Base-by-base conservation (phyloP, 2,329 filamentous ascomycete genomes). In the Pseudogymnoascus verrucosus region DNA sequence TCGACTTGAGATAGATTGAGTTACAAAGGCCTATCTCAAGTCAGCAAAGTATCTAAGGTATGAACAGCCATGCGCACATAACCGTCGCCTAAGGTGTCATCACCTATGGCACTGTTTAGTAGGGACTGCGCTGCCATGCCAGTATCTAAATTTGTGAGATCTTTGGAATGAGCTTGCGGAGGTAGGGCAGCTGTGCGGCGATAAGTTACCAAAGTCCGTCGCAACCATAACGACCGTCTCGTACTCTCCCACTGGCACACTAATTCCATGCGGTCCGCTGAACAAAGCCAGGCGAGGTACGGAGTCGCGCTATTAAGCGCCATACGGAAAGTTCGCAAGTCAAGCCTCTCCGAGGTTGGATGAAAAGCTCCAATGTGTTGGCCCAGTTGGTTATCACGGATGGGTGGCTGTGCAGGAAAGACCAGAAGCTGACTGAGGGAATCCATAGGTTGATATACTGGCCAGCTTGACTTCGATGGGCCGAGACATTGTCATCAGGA, bases 371-470 rank as follows among this genome's bases (percentile, higher is more conserved):
- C 19, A 62, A 31, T 14, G 60, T 44, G 37, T 62, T 12, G n/a
- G 12, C 28, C 60, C 36, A 62, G 37, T 10, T 42, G 12, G 31
- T 44, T 31, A 60, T 26, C 6, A 60, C 26, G 16, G 47, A 62
- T 10, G 36, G 60, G 23, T 62, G 60, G 31, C 31, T 62, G 23
- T 62, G 60, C 23, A 60, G 21, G 42, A 65, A 66, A 23, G 21
- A 23, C 21, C 21, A 23, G 21, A 23, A 23, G 21, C 21, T 23
- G 21, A 23, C 21, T 23, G 54, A 67, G 34, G 64, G 64, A 42
- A 68, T 67, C 44, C 61, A 66, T 23, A 68, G 37, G 31, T 67
- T 64, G 37, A 68, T 66, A 34, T 39, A 28, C 28, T 44, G 36
- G 19, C 60, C 37, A 40, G 60, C 60, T 19, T 37, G 60, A 62